Evolutionary conservation across 257 asterid species (phyloP), one percentile per base, ranked within the genome.

Genomic region (Perilla frutescens): DNA sequence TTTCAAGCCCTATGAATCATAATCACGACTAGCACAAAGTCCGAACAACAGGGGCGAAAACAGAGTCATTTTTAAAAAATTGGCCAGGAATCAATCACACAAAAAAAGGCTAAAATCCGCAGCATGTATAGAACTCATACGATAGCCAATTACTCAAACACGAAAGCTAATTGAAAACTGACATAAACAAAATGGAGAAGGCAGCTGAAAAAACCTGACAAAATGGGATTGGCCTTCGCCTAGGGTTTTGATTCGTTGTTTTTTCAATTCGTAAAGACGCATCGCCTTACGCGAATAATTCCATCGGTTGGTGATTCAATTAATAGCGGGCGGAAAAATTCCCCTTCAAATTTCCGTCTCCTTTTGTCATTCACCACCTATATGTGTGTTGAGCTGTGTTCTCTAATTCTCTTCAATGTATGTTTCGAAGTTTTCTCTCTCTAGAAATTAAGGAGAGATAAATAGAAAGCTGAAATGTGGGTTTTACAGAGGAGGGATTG

Each of bases 161-260:
- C 4, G 43, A 44, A 74, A 62, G 7, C 37, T 13, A 70, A 70
- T 62, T n/a, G 29, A 58, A 72, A 70, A 73, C 37, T 68, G 58
- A 47, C 12, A 12, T 12, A 6, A 29, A 6, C 7, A 45, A 12
- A 70, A 67, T 29, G 54, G 29, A 73, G 11, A 55, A 31, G 62
- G 79, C 66, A 66, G 58, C 74, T 65, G 64, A 63, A 77, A 39
- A n/a, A 80, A 80, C 89, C 84, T 73, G 73, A 56, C 51, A 13
- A 34, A 69, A 66, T 71, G 70, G 74, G 73, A 73, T 70, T 31
- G 44, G 44, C 71, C 58, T 80, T 47, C 72, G 63, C 64, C 81
- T 79, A 77, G 80, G 81, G 84, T 80, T 80, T 80, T 79, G 82
- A 75, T 72, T 70, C 62, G 70, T 51, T 62, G 57, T 67, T 73